Evolutionary conservation across 2,329 filamentous ascomycete genomes (phyloP).

Genomic region (Gaeumannomyces sp.): DNA sequence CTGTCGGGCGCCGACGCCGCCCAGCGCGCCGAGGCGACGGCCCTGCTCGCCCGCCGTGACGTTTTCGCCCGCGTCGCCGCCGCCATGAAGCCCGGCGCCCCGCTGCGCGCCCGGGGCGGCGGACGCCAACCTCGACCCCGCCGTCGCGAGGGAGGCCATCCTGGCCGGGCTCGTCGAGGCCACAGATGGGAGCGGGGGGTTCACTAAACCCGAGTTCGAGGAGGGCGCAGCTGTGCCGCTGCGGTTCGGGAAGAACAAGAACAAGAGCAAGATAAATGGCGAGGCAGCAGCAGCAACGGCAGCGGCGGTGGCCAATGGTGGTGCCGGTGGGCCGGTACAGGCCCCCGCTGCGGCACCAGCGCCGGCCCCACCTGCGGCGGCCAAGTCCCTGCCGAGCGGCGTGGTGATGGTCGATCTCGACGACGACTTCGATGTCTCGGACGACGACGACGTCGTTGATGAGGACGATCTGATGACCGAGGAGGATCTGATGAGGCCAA

Average conservation of each 20-base stretch:
- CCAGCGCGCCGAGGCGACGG: slow-evolving; percentile 52
- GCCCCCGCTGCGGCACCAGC: slow-evolving; percentile 4
- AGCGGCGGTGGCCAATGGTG: neutral
- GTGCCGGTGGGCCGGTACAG: slow-evolving; percentile 3
- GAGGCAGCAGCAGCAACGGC: slow-evolving; percentile 9
- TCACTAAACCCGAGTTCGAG: slow-evolving; percentile 65
- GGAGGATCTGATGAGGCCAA: slow-evolving; percentile 71
- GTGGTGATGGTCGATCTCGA: slow-evolving; percentile 35
- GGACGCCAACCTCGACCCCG: slow-evolving; percentile 27
- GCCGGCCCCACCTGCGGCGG: slow-evolving; percentile 42
- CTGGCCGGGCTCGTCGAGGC: slow-evolving; percentile 69
- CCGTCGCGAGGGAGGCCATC: slow-evolving; percentile 70
- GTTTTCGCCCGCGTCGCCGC: slow-evolving; percentile 58
- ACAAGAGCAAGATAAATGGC: slow-evolving; percentile 20
- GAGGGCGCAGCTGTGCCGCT: slow-evolving; percentile 55
- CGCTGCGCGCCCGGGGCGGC: slow-evolving; percentile 4
- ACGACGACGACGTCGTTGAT: slow-evolving; percentile 82
- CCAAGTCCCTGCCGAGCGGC: slow-evolving; percentile 58
- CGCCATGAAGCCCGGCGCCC: slow-evolving; percentile 9
- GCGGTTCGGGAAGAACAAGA: slow-evolving; percentile 58
- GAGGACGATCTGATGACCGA: slow-evolving; percentile 83
- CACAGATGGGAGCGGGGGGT: slow-evolving; percentile 54
- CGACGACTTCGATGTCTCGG: slow-evolving; percentile 39
- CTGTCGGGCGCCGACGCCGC: slow-evolving; percentile 71
- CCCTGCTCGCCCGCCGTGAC: slow-evolving; percentile 53